These are phyloP conservation scores for Leccinellum rugosiceps DNA, from an alignment of 768 basidiomycete species.

Conservation along the genomic window DNA sequence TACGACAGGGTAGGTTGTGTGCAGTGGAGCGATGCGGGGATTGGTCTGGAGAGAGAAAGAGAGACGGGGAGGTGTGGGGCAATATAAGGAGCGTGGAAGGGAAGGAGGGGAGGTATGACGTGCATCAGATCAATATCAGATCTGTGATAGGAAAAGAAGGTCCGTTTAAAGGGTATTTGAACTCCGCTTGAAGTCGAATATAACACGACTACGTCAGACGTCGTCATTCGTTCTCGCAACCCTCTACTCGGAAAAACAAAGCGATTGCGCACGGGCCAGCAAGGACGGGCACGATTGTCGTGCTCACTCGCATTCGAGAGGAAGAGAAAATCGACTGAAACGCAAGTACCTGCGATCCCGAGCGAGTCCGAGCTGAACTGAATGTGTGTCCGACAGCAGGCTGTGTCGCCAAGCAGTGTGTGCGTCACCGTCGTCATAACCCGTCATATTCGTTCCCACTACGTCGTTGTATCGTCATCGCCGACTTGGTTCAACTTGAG, in stretches of 20 bases:
- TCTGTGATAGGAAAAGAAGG: constrained; percentile 30
- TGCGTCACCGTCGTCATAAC: constrained; percentile 28
- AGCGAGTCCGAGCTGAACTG: constrained; percentile 16
- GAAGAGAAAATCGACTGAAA: constrained; percentile 11
- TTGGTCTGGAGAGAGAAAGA: not conserved
- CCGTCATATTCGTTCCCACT: not conserved
- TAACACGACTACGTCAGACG: constrained; percentile 43
- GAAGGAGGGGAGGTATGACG: constrained; percentile 24
- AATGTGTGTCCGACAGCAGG: constrained; percentile 15
- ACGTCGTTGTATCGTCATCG: constrained; percentile 23
- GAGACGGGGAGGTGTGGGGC: constrained; percentile 10
- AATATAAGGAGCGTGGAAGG: constrained; percentile 16
- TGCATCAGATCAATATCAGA: constrained; percentile 34
- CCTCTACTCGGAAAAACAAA: constrained; percentile 26
- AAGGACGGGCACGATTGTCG: constrained; percentile 14
- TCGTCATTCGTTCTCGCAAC: constrained; percentile 38
- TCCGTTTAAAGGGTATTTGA: constrained; percentile 24
- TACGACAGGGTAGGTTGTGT: not conserved
- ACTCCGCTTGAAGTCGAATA: constrained; percentile 43
- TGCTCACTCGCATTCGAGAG: not conserved
- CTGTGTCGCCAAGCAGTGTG: constrained; percentile 17
- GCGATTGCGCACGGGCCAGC: constrained; percentile 32
- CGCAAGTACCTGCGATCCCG: constrained; percentile 24
- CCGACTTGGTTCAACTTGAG: not conserved
- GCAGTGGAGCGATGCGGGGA: not conserved